A percentile compares a stretch with the other conserved stretches of the same genome.
Conservation (phyloP, 148 eudicot genomes). For the Tetragonia tetragonoides region DNA sequence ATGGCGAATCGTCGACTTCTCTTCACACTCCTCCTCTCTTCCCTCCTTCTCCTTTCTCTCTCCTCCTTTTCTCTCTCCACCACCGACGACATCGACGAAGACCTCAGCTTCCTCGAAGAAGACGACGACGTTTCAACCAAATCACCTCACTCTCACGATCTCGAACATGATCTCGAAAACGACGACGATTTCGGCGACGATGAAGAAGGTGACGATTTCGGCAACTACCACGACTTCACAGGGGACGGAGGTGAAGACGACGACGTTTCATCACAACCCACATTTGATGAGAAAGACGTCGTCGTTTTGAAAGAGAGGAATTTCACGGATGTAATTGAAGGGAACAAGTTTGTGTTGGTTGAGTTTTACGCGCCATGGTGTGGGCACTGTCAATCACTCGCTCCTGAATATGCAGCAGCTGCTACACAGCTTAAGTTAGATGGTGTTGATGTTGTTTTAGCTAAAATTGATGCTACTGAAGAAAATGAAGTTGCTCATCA, state of each 20-base stretch:
- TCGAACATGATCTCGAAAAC: constrained; percentile 23
- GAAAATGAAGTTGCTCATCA: constrained; percentile 72
- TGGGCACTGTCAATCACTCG: constrained; percentile 72
- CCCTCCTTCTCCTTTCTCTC: constrained; percentile 32
- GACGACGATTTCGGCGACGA: constrained; percentile 32
- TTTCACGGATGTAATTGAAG: constrained; percentile 63
- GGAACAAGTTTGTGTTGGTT: constrained; percentile 75
- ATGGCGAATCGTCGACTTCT: constrained; percentile 54
- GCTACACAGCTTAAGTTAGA: constrained; percentile 65
- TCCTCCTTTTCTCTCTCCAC: constrained; percentile 30
- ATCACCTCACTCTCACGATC: not conserved
- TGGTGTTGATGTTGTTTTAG: constrained; percentile 57
- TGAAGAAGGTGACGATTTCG: constrained; percentile 26
- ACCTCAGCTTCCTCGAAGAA: not conserved
- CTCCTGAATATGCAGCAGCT: constrained; percentile 94
- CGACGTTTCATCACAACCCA: constrained; percentile 19
- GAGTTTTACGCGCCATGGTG: constrained; percentile 99
- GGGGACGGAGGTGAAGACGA: constrained; percentile 30
- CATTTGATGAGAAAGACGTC: constrained; percentile 73
- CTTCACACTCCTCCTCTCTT: constrained; percentile 37
- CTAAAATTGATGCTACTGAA: constrained; percentile 85
- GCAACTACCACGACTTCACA: constrained; percentile 38
- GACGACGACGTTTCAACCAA: constrained; percentile 22
- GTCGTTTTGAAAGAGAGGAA: constrained; percentile 71
- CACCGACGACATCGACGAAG: constrained; percentile 50